Evolutionary conservation across 192 early-diverging fungal species (phyloP), one percentile per base, ranked within the genome.

Genomic region (Oehlia diaphana): DNA sequence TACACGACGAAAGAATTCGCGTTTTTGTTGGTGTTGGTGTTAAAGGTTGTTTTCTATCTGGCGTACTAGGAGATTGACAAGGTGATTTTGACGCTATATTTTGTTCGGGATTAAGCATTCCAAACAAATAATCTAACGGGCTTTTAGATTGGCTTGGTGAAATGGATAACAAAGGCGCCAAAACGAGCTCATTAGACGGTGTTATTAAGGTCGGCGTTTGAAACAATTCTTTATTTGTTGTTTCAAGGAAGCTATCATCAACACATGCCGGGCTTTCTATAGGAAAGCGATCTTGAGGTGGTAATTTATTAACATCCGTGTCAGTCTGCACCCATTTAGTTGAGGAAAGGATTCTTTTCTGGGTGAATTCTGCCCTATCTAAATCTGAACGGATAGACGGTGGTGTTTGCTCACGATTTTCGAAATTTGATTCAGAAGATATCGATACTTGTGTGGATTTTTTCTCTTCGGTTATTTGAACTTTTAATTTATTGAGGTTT

Each of bases 231-330:
- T 53, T 74, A 31, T 74, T 49, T n/a, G 23, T 58, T 14, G 72
- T 61, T 28, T 74, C 72, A 26, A 73, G 16, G 23, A 74, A 74
- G 37, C 26, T 74, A 23, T 74, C 72, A 10, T 74, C 72, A 13
- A 23, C n/a, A 26, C 44, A 13, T 9, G 71, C 71, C 0, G 71
- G 71, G 9, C 71, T 73, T 42, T 73, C 71, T 28, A 73, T n/a
- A 16, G 71, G 71, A 0, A 44, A 26, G 21, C 44, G 71, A 16
- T 33, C n/a, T 10, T 9, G 28, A 19, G 66, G 66, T 58, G 50
- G 50, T 13, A 58, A 16, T 21, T 21, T 58, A 21, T 58, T 16
- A 58, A 19, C 1, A 58, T 47, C 10, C 2, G 14, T 50, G 13
- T 50, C 50, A 19, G 50, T 58, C 19, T 58, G 50, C 2, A 19